phyloP scores from a whole-genome alignment of 2,329 filamentous ascomycete species.

The Fusarium udum region DNA sequence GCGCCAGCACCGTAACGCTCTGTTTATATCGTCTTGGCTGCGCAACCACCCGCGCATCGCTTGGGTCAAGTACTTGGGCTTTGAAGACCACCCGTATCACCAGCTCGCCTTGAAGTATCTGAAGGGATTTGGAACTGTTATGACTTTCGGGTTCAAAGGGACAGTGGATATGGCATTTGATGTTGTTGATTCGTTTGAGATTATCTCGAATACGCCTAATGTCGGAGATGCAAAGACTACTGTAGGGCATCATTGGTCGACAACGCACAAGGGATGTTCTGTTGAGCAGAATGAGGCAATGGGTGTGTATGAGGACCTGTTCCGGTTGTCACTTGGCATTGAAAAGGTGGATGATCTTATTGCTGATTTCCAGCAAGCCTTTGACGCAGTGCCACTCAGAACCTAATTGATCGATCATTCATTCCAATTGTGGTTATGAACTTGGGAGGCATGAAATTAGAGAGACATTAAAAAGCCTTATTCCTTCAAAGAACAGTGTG shows the following conservation, averaged over 20 bases:
- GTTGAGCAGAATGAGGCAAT: constrained; percentile 43
- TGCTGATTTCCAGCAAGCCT: constrained; percentile 71
- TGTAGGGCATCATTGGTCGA: constrained; percentile 77
- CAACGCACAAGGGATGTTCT: constrained; percentile 63
- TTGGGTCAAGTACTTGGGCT: constrained; percentile 1
- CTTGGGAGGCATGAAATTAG: not conserved
- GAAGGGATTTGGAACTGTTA: constrained; percentile 74
- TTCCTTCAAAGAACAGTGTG: not conserved
- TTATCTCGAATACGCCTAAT: not conserved
- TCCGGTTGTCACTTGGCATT: constrained; percentile 51
- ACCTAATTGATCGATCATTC: not conserved
- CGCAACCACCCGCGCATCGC: not conserved
- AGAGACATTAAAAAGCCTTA: not conserved
- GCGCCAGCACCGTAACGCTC: not conserved
- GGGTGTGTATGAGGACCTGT: constrained; percentile 68
- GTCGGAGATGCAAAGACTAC: constrained; percentile 78
- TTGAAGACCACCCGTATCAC: constrained; percentile 64
- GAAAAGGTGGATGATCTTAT: constrained; percentile 80
- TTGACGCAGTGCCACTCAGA: not conserved
- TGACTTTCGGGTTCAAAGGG: constrained; percentile 66
- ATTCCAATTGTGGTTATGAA: not conserved
- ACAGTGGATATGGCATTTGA: constrained; percentile 59
- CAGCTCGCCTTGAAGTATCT: constrained; percentile 74
- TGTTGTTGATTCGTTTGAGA: constrained; percentile 68
- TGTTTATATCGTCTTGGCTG: not conserved